phyloP scores from a whole-genome alignment of 768 basidiomycete species.

The Mycena kentingensis region DNA sequence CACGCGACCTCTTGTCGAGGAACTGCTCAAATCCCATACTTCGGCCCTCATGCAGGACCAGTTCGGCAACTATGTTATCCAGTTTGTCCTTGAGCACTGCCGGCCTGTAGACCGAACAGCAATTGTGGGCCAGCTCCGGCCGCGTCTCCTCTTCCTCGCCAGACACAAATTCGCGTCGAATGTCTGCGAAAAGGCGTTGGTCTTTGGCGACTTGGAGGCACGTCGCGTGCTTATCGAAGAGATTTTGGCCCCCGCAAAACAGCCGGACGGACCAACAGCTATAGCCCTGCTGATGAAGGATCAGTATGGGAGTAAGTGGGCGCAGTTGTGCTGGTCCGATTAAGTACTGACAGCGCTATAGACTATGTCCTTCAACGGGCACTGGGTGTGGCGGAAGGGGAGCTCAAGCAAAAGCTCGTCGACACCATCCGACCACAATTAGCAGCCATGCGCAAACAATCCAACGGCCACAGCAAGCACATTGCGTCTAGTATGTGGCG shows the following conservation, averaged over 20 bases:
- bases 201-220: slow-evolving; percentile 62
- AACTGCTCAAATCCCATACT: slow-evolving; percentile 68
- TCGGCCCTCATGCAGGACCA: slow-evolving; percentile 83
- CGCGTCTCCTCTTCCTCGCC: slow-evolving; percentile 78
- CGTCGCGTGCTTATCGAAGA: slow-evolving; percentile 78
- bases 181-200: slow-evolving; percentile 89
- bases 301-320: slow-evolving; percentile 78
- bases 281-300: slow-evolving; percentile 82
- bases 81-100: slow-evolving; percentile 88
- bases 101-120: slow-evolving; percentile 63
- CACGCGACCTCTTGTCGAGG: slow-evolving; percentile 74
- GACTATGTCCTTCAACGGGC: slow-evolving; percentile 89
- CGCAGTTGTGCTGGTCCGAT: neutral
- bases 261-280: slow-evolving; percentile 67
- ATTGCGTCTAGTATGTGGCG: slow-evolving; percentile 70
- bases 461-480: slow-evolving; percentile 78
- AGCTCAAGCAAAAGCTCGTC: slow-evolving; percentile 70
- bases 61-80: slow-evolving; percentile 95
- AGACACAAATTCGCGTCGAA: slow-evolving; percentile 95
- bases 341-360: slow-evolving; percentile 29
- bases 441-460: slow-evolving; percentile 67
- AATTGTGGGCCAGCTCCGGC: slow-evolving; percentile 69
- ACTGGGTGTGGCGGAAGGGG: slow-evolving; percentile 63
- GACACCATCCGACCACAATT: slow-evolving; percentile 67
- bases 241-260: slow-evolving; percentile 58